Conservation (phyloP, 805 yeast species). For the Metschnikowia santaceciliae region DNA sequence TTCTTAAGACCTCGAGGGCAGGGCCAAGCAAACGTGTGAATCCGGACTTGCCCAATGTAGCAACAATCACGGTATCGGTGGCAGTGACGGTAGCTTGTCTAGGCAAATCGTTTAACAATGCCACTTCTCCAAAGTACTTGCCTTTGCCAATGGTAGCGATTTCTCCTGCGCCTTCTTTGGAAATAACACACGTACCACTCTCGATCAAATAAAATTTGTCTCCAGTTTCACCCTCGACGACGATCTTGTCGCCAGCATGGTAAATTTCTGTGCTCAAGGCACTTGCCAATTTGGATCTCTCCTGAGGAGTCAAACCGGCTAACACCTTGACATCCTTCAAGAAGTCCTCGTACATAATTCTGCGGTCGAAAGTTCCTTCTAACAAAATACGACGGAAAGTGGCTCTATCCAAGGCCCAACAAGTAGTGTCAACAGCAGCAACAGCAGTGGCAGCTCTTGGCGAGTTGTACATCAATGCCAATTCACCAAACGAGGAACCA, state of each 20-base stretch:
- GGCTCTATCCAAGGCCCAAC: conserved; percentile 89
- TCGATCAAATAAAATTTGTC: conserved; percentile 48
- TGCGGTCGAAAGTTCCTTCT: conserved; percentile 86
- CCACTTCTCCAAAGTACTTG: conserved; percentile 95
- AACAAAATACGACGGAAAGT: conserved; percentile 89
- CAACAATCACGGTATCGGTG: conserved; percentile 70
- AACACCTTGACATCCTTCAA: conserved; percentile 83
- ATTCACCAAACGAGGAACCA: conserved; percentile 93
- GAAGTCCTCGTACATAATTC: conserved; percentile 86
- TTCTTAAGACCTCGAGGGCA: conserved; percentile 80
- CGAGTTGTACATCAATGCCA: conserved; percentile 95
- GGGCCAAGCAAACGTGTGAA: conserved; percentile 94
- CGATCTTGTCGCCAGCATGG: conserved; percentile 67
- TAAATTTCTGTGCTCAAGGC: conserved; percentile 79
- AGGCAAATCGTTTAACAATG: conserved; percentile 84
- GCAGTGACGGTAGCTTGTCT: conserved; percentile 93
- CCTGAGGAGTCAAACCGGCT: conserved; percentile 66
- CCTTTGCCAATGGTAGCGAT: conserved; percentile 66
- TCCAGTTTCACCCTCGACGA: conserved; percentile 74
- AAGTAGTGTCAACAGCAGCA: conserved; percentile 58
- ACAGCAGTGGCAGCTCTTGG: conserved; percentile 95
- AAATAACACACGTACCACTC: conserved; percentile 77
- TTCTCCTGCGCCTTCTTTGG: conserved; percentile 56
- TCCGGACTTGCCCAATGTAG: conserved; percentile 87
- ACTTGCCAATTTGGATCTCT: conserved; percentile 89